Conservation (phyloP, 1,139 yeast genomes). For the Candida sojae region DNA sequence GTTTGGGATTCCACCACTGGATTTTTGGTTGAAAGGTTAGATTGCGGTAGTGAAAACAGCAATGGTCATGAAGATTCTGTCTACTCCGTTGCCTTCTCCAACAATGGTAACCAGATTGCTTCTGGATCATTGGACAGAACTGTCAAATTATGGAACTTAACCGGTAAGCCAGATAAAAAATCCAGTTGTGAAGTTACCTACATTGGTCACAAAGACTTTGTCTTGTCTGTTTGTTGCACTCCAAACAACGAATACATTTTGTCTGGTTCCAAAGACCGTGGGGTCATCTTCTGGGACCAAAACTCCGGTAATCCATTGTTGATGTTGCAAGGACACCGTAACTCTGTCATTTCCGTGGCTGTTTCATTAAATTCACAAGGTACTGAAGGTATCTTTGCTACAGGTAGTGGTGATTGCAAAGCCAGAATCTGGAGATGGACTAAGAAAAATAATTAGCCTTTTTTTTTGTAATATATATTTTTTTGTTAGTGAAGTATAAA, state of each 20-base stretch:
- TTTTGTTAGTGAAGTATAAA: not conserved
- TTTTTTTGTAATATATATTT: not conserved
- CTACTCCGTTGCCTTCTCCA: conserved; percentile 91
- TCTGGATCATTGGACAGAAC: conserved; percentile 96
- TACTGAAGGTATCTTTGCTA: conserved; percentile 81
- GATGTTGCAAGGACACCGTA: conserved; percentile 96
- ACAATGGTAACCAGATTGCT: conserved; percentile 89
- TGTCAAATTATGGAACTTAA: conserved; percentile 91
- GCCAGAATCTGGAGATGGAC: conserved; percentile 94
- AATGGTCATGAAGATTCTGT: conserved; percentile 98
- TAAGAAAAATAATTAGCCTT: conserved; percentile 15
- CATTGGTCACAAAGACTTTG: conserved; percentile 96
- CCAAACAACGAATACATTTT: conserved; percentile 91
- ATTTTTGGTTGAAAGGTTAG: conserved; percentile 87
- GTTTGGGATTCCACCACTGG: conserved; percentile 98
- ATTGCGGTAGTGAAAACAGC: conserved; percentile 81
- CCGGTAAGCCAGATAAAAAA: conserved; percentile 55
- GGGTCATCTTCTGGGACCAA: conserved; percentile 97
- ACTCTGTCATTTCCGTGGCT: conserved; percentile 93
- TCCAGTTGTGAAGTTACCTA: conserved; percentile 89
- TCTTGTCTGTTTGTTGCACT: conserved; percentile 89
- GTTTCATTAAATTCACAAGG: conserved; percentile 78
- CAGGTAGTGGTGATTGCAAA: conserved; percentile 97
- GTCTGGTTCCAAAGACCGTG: conserved; percentile 96
- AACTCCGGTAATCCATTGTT: conserved; percentile 87